These are phyloP conservation scores for Poteriospumella lacustris DNA, from an alignment of 108 stramenopile species.

Conservation along the genomic window DNA sequence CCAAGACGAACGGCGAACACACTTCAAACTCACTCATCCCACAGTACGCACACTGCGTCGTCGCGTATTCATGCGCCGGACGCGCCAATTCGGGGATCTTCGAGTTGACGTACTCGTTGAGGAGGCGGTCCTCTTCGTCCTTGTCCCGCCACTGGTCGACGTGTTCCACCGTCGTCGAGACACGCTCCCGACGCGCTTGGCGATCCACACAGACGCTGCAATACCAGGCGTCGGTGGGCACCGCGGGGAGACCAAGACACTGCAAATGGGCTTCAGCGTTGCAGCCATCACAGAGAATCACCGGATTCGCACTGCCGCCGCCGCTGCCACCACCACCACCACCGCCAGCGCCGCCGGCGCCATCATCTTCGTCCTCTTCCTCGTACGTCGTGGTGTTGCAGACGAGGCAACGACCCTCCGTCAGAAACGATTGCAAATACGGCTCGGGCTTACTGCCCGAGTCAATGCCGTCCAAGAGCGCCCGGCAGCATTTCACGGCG, in stretches of 20 bases:
- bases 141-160: too few species aligned
- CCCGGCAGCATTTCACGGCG: not conserved
- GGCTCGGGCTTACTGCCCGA: not conserved
- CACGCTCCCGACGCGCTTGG: not conserved
- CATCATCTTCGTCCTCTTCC: conserved; percentile 3
- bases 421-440: not conserved
- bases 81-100: too few species aligned
- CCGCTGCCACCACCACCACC: not conserved
- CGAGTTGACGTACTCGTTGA: too few species aligned
- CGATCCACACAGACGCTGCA: conserved; percentile 2
- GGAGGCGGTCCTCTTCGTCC: too few species aligned
- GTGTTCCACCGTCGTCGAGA: too few species aligned
- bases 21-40: not conserved
- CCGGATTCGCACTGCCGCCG: not conserved
- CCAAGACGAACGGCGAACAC: conserved; percentile 11
- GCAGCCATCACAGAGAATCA: conserved; percentile 29
- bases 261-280: conserved; percentile 23
- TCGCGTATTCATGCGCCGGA: too few species aligned
- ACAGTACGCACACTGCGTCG: conserved; percentile 8
- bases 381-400: conserved; percentile 17
- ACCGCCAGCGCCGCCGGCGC: not conserved
- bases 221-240: conserved; percentile 12
- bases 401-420: conserved; percentile 16
- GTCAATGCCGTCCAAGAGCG: not conserved
- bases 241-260: not conserved